phyloP scores from a whole-genome alignment of 441 rosid genomes.

The Hura crepitans region DNA sequence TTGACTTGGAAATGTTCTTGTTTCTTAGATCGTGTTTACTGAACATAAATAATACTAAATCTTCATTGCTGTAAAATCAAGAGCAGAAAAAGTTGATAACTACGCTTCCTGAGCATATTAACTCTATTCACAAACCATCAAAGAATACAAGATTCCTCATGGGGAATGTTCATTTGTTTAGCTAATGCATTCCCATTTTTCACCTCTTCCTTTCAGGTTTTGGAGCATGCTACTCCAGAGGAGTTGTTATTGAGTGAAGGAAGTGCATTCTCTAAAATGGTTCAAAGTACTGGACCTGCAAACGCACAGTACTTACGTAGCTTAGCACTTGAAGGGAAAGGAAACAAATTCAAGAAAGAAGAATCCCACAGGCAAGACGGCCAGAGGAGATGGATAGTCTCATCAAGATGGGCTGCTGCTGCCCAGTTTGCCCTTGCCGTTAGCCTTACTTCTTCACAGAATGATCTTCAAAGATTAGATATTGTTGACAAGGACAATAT shows the following conservation, averaged over 20 bases:
- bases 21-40: conserved; percentile 2
- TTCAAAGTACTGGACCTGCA: conserved; percentile 89
- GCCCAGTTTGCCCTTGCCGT: conserved; percentile 42
- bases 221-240: conserved; percentile 73
- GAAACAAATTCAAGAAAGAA: conserved; percentile 24
- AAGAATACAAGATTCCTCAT: background rate
- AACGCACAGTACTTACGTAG: conserved; percentile 81
- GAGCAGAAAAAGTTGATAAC: background rate
- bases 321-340: conserved; percentile 57
- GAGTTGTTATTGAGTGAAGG: conserved; percentile 59
- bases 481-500: conserved; percentile 53
- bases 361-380: conserved; percentile 26
- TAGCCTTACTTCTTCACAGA: conserved; percentile 74
- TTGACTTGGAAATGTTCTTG: background rate
- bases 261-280: conserved; percentile 88
- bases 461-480: conserved; percentile 64
- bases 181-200: background rate
- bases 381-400: conserved; percentile 42
- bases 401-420: conserved; percentile 50
- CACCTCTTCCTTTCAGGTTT: conserved; percentile 47
- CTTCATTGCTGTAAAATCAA: background rate
- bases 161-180: background rate
- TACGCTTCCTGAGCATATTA: background rate
- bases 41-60: conserved; percentile 4
- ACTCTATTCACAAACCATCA: background rate